Conservation (phyloP, 2,329 filamentous ascomycete genomes). For the Fusarium begoniae region DNA sequence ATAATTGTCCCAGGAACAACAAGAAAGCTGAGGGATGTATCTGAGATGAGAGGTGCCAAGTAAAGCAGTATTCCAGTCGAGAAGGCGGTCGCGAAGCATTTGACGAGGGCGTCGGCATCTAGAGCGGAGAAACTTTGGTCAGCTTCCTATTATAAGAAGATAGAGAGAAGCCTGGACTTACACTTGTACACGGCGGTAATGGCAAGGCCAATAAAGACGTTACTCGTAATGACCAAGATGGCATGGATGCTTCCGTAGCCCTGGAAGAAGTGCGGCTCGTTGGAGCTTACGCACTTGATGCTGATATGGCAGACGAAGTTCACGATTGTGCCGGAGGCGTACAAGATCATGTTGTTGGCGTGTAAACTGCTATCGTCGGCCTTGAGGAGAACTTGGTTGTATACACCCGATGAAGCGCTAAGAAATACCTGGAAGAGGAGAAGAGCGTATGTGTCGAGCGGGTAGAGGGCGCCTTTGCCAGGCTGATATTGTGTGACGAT, state of each 20-base stretch:
- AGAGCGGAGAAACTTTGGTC: rapidly evolving
- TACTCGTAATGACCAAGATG: not conserved
- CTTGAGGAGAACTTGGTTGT: not conserved
- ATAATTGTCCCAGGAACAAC: not conserved
- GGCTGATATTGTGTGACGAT: not conserved
- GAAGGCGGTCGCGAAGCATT: not conserved
- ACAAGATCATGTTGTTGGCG: not conserved
- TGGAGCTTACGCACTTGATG: not conserved
- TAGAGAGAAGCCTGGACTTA: rapidly evolving
- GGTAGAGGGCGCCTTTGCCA: not conserved
- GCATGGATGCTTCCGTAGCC: not conserved
- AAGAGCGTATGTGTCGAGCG: not conserved
- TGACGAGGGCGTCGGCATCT: not conserved
- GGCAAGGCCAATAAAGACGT: not conserved
- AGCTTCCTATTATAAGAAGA: not conserved
- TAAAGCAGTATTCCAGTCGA: not conserved
- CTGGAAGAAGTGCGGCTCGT: not conserved
- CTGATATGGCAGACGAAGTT: not conserved
- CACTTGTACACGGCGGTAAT: not conserved
- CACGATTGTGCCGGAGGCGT: not conserved
- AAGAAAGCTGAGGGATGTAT: not conserved
- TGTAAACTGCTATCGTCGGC: not conserved
- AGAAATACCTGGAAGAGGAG: not conserved
- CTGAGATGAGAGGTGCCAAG: not conserved
- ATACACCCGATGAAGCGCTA: not conserved